A percentile compares a stretch with the other conserved stretches of the same genome.
Evolutionary conservation across 148 eudicot species (phyloP).

Genomic region (Chenopodium berlandieri): DNA sequence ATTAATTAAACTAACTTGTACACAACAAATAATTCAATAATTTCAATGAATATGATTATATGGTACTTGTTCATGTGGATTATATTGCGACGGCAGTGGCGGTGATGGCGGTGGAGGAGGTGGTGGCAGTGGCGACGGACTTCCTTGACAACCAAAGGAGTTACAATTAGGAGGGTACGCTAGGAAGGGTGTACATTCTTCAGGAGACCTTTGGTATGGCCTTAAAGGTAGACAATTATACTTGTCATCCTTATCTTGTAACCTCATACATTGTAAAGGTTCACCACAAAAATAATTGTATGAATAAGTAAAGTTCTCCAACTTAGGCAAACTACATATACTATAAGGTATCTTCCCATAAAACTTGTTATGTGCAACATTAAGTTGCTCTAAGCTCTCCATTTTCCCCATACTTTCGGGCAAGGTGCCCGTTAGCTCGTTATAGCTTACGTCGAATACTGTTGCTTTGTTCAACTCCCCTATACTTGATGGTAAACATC

Average conservation of each 20-base stretch:
- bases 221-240: conserved; percentile 51
- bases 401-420: conserved; percentile 55
- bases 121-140: conserved; percentile 11
- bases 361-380: conserved; percentile 56
- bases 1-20: neutral
- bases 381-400: conserved; percentile 58
- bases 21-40: neutral
- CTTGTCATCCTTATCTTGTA: conserved; percentile 44
- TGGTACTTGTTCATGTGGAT: neutral
- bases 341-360: conserved; percentile 54
- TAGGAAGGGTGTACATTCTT: conserved; percentile 44
- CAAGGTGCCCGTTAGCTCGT: conserved; percentile 43
- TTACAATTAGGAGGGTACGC: conserved; percentile 45
- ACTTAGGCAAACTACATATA: conserved; percentile 56
- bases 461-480: conserved; percentile 41
- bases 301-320: conserved; percentile 64
- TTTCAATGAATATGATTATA: neutral
- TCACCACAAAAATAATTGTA: conserved; percentile 53
- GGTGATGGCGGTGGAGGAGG: conserved; percentile 25
- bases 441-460: conserved; percentile 62
- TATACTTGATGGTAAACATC: conserved; percentile 55
- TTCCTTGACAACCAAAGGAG: conserved; percentile 33
- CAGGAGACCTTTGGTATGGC: conserved; percentile 45
- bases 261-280: conserved; percentile 35
- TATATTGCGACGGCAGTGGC: neutral